Base-by-base conservation (phyloP, 148 eudicot species). In the Oxyria digyna region DNA sequence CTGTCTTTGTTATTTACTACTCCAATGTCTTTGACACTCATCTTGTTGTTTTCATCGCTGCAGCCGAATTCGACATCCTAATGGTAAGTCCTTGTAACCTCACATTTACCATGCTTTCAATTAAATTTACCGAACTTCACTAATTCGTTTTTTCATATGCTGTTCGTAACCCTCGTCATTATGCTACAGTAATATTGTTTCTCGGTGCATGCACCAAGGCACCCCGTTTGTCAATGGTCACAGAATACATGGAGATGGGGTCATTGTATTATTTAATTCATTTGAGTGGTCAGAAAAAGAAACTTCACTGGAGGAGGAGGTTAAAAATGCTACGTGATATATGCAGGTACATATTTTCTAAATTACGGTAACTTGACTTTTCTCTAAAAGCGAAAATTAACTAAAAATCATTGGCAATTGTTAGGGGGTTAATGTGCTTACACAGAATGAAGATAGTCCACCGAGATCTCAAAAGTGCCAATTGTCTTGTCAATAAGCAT, bases 161-260 rank as follows among this genome's bases (percentile, higher is more conserved):
- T 55, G 62, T 55, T 52, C 27, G 63, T 55, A 27, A 55, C 15
- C 17, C 10, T 55, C 27, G 26, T 55, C 17, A n/a, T 27, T 14
- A 73, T 71, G 67, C 70, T 81, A 81, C 92, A 95, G 99, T 95
- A 43, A 95, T 95, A 45, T 81, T 95, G 74, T 95, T 95, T 76
- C 89, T 95, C 69, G 99, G 99, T 64, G 99, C 99, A 46, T 95
- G 99, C 82, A 95, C 93, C 72, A 85, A 76, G 78, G 96, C 99
- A 27, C 99, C 99, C 18, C 88, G 82, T 52, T 79, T 95, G 68
- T 95, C 99, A 37, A 91, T 95, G 97, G 76, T 95, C 68, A 95
- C 99, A 29, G 99, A 95, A 76, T 95, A 87, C 87, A 95, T 95
- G 99, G 99, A 95, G 81, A 87, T 88, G 93, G 99, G 99, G 71